phyloP scores from a whole-genome alignment of 768 basidiomycete species.

The Phlebiopsis gigantea region DNA sequence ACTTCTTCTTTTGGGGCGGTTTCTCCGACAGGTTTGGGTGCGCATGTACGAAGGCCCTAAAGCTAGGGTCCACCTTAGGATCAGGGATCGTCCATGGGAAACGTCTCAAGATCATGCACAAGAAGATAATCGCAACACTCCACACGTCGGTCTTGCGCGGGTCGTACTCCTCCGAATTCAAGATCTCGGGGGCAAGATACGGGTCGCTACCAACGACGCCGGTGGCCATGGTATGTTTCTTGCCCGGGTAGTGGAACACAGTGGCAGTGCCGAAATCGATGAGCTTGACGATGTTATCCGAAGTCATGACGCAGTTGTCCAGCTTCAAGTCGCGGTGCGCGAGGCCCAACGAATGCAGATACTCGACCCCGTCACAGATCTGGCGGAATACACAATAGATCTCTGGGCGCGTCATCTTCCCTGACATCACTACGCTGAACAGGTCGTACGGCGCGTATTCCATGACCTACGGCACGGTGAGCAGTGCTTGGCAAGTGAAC shows the following conservation, averaged over 20 bases:
- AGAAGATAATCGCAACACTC: constrained; percentile 97
- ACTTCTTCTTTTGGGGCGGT: constrained; percentile 16
- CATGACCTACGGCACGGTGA: constrained; percentile 69
- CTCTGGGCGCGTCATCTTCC: constrained; percentile 96
- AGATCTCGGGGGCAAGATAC: constrained; percentile 96
- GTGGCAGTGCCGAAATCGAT: constrained; percentile 99
- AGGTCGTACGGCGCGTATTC: constrained; percentile 98
- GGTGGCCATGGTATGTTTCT: constrained; percentile 67
- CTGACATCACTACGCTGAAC: constrained; percentile 99
- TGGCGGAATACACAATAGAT: constrained; percentile 99
- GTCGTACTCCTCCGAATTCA: constrained; percentile 77
- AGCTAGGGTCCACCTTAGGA: constrained; percentile 86
- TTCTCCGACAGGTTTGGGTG: constrained; percentile 77
- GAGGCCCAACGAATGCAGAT: constrained; percentile 94
- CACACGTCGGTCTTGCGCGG: constrained; percentile 98
- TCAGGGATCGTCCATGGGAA: constrained; percentile 99
- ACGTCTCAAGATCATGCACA: constrained; percentile 96
- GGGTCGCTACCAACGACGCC: constrained; percentile 97
- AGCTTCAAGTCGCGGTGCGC: constrained; percentile 99
- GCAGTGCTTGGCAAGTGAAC: constrained; percentile 6
- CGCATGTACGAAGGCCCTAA: constrained; percentile 85
- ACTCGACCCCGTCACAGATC: constrained; percentile 96
- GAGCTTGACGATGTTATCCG: constrained; percentile 89
- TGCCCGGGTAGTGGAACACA: constrained; percentile 98
- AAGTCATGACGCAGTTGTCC: constrained; percentile 99